Evolutionary conservation across 306 rosid genomes (phyloP), one percentile per base, ranked within the genome.

Genomic region (Abrus precatorius): DNA sequence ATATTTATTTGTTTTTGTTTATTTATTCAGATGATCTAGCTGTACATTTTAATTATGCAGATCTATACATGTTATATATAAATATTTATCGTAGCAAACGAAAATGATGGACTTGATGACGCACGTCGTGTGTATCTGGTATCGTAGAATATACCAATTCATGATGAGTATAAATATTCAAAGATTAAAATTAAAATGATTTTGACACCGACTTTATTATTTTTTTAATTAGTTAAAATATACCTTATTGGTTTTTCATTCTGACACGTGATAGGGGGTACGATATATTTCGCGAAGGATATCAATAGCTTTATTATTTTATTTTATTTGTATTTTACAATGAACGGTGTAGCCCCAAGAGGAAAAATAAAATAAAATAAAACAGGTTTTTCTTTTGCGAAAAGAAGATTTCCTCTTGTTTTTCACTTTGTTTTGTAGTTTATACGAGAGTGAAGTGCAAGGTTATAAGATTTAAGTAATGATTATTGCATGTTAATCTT

Each of bases 181-280:
- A 9, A 67, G 36, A 67, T 47, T 20, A 20, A 74, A 75, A 36
- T 36, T 13, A 62, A 62, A 5, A 34, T 34, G 12, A 33, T 40
- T 64, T 12, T 66, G 71, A 20, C 38, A 43, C n/a, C 8, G 13
- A 67, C 72, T 43, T 65, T 40, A 12, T 14, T 67, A 9, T 47
- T 47, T 11, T 36, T 36, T 36, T 4, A 36, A 40, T 40, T 65
- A 3, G 20, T 41, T 70, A 56, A 45, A 36, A 54, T 72, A 54
- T 70, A 59, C 68, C 40, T 55, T 7, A 12, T 61, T 28, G 47
- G 63, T 13, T 62, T 69, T 40, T 73, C 75, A 14, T 45, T 75
- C 82, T 72, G 70, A 84, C 82, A 65, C 67, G 54, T 75, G 62
- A 77, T 68, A 10, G 7, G 9, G 9, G 32, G 65, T 45, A 78